Evolutionary conservation across 805 yeast genomes (phyloP), one percentile per base, ranked within the genome.

Genomic region (Wickerhamiella dianesei): DNA sequence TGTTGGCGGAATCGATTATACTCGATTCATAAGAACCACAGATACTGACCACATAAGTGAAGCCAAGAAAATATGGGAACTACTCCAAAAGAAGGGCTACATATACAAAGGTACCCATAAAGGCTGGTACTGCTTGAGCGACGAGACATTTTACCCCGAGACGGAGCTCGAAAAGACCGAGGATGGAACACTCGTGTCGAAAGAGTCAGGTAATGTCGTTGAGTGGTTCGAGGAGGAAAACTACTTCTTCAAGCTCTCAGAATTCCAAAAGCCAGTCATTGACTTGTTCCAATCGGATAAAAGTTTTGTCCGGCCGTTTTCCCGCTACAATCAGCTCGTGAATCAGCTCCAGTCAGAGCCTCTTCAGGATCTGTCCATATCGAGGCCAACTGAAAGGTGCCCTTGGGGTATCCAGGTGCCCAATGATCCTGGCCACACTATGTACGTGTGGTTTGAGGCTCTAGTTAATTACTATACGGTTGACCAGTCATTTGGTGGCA

Each of bases 361-460:
- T 13, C 63, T 87, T 3, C 61, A 66, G 0, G 96, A 89, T 59
- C 69, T 92, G 41, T 82, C 95, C n/a, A 72, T 92, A 2, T 87
- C 96, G 0, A 69, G 98, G 52, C 96, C 97, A 0, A 59, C 77
- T 0, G 66, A 78, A 8, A 69, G 98, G 49, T 69, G 87, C 37
- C 65, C 72, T 25, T 92, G 98, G 98, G 96, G 96, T 0, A 80
- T 92, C 21, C 75, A 75, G 4, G 96, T 89, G 1, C 97, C 98
- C 1, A 40, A n/a, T 2, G 95, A 88, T 58, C 64, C 71, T 0
- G 57, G 78, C 0, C 97, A 89, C 59, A 80, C 74, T 43, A 78
- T 92, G 45, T 92, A 92, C 58, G 98, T 92, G 14, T 92, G 98
- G 98, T 80, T 92, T 50, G 98, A 92, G 65, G 98, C 98, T 0